phyloP scores from a whole-genome alignment of 1,284 basidiomycete species.

The Lignosus rhinocerotis region DNA sequence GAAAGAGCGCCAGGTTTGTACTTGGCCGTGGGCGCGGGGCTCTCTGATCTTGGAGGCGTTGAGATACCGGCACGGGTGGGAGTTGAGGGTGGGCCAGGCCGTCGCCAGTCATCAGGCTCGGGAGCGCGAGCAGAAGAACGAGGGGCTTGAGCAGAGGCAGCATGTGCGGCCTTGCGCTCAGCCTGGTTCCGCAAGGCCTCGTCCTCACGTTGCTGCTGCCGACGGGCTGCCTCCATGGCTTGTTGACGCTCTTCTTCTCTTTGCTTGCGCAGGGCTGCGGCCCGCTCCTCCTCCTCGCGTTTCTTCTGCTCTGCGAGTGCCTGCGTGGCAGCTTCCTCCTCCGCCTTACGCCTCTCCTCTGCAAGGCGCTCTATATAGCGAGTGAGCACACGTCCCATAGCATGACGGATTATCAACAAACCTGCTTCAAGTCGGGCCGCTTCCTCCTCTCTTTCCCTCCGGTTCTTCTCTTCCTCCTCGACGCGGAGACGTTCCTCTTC shows the following conservation, averaged over 20 bases:
- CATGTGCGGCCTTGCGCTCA: constrained; percentile 31
- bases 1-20: constrained; percentile 46
- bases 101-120: constrained; percentile 36
- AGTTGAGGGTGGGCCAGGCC: constrained; percentile 27
- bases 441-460: constrained; percentile 52
- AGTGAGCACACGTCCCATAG: background rate
- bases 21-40: constrained; percentile 43
- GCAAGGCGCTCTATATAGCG: constrained; percentile 48
- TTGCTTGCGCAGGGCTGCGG: constrained; percentile 51
- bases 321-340: constrained; percentile 52
- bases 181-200: constrained; percentile 66
- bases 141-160: constrained; percentile 19
- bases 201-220: constrained; percentile 76
- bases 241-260: constrained; percentile 72
- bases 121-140: constrained; percentile 36
- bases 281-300: constrained; percentile 61
- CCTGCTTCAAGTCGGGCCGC: constrained; percentile 50
- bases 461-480: constrained; percentile 51
- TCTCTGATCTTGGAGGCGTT: constrained; percentile 43
- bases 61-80: constrained; percentile 35
- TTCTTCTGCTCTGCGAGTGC: constrained; percentile 56
- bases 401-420: constrained; percentile 30
- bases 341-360: constrained; percentile 51
- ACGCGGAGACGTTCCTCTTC: constrained; percentile 55
- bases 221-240: constrained; percentile 55